These are phyloP conservation scores for Carpinus viminea DNA, from an alignment of 306 rosid species.

Conservation along the genomic window DNA sequence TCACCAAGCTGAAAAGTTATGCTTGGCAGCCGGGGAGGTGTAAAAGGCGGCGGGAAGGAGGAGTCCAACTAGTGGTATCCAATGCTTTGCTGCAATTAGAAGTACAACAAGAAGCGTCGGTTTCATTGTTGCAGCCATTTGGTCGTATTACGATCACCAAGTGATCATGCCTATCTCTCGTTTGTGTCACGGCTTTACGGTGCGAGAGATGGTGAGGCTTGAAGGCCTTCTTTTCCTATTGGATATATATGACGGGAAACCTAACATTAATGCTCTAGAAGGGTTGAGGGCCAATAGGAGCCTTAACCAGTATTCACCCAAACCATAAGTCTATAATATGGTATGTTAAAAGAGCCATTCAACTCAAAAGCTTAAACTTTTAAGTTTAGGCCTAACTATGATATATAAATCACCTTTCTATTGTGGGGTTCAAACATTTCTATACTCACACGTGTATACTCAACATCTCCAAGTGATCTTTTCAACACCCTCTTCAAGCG, in stretches of 20 bases:
- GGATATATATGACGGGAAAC: constrained; percentile 9
- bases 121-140: constrained; percentile 28
- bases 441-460: no score
- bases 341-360: no score
- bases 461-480: no score
- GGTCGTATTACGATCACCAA: constrained; percentile 11
- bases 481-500: no score
- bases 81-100: constrained; percentile 1
- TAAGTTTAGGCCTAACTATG: no score
- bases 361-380: no score
- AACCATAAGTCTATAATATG: no score
- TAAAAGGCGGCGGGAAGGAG: constrained; percentile 45
- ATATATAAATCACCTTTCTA: no score
- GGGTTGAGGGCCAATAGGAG: background rate
- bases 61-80: constrained; percentile 49
- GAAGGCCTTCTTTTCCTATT: constrained; percentile 7
- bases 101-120: constrained; percentile 13
- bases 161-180: constrained; percentile 17
- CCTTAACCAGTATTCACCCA: no score
- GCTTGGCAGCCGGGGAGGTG: constrained; percentile 37
- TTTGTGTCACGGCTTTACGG: background rate
- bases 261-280: background rate
- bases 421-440: no score
- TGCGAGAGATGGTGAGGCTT: constrained; percentile 10
- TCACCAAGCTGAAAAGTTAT: constrained; percentile 32